Evolutionary conservation across 2,329 filamentous ascomycete species (phyloP).

Genomic region (Colletotrichum salicis): DNA sequence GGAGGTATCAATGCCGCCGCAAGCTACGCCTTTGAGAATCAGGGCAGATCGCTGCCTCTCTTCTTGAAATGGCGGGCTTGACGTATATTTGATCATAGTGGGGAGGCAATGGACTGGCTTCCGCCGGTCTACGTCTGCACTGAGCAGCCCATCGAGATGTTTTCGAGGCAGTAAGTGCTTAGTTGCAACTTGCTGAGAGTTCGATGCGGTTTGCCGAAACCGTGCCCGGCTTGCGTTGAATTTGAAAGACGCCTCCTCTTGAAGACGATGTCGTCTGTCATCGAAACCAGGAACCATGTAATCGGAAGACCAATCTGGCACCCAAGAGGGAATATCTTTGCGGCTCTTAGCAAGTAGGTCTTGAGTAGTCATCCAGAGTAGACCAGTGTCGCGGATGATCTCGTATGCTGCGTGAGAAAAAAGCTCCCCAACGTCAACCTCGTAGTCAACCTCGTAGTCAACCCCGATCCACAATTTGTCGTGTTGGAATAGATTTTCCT

Average conservation of each 20-base stretch:
- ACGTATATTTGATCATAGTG: not conserved
- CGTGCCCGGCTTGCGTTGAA: slow-evolving; percentile 21
- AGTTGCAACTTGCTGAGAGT: too few relatives aligned
- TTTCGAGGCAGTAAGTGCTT: too few relatives aligned
- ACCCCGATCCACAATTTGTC: not conserved
- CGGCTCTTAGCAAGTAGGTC: slow-evolving; percentile 28
- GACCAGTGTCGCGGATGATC: not conserved
- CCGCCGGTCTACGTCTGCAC: not conserved
- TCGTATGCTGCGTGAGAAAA: not conserved
- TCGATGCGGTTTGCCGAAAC: not conserved
- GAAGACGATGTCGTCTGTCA: slow-evolving; percentile 2
- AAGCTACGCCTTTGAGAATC: not conserved
- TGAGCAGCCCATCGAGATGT: too few relatives aligned
- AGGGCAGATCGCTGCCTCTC: not conserved
- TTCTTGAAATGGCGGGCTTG: not conserved
- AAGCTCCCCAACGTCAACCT: not conserved
- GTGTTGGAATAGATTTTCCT: not conserved
- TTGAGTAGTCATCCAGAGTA: slow-evolving; percentile 25
- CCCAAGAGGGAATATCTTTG: slow-evolving; percentile 32
- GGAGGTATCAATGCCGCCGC: not conserved
- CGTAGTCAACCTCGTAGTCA: slow-evolving; percentile 11
- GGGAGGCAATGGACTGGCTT: not conserved
- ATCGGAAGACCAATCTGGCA: slow-evolving; percentile 36
- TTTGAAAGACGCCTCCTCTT: not conserved
- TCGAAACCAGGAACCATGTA: not conserved